Conservation (phyloP, 2,329 filamentous ascomycete species). For the Tolypocladium ovalisporum region DNA sequence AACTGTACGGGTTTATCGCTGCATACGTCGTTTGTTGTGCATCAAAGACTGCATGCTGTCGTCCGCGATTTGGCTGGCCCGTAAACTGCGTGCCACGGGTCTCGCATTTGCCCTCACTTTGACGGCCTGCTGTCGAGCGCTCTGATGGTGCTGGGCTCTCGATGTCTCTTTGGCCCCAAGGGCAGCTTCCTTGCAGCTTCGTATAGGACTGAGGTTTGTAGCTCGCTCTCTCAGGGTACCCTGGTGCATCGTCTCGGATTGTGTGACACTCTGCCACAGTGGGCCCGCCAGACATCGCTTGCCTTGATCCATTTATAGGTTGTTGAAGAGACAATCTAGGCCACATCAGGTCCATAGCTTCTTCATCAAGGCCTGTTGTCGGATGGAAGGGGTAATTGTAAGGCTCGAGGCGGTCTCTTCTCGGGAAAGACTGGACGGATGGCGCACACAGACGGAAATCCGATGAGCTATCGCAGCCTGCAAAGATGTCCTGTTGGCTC, state of each 20-base stretch:
- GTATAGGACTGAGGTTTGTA: background rate
- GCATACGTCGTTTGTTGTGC: no score
- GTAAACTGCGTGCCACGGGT: background rate
- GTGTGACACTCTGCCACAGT: background rate
- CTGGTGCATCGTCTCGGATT: background rate
- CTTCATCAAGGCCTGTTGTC: background rate
- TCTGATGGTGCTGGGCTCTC: background rate
- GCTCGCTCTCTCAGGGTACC: background rate
- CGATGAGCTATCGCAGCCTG: background rate
- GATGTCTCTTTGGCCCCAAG: background rate
- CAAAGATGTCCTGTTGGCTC: background rate
- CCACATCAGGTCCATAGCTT: background rate
- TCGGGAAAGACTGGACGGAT: background rate
- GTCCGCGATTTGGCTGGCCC: background rate
- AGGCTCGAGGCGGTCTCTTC: background rate
- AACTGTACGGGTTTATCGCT: background rate
- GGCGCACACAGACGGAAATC: no score
- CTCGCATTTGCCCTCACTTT: background rate
- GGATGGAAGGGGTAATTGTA: background rate
- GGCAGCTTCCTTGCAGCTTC: background rate
- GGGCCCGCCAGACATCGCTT: background rate
- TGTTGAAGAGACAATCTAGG: background rate
- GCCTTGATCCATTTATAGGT: background rate
- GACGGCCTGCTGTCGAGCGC: background rate
- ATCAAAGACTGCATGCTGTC: background rate